Base-by-base conservation (phyloP, 306 rosid species). In the Hippophae tibetana region DNA sequence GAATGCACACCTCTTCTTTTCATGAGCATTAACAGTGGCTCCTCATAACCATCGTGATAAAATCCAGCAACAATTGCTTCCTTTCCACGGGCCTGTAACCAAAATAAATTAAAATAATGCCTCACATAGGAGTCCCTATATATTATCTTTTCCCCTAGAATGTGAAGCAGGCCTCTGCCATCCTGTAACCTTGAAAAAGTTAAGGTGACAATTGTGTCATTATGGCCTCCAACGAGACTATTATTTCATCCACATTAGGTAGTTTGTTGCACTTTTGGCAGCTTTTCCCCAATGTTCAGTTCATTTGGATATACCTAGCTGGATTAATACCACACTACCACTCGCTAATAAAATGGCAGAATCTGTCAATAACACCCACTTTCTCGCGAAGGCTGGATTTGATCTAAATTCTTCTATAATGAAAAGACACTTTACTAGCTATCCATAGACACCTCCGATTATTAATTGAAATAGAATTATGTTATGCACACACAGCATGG, bases 1-100 rank as follows among this genome's bases (percentile, higher is more conserved):
- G 98, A 79, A 75, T 85, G 80, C 45, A 85, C 93, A 57, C 95
- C 96, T 75, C 98, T 92, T 78, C 98, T 92, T 82, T 79, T 92
- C 96, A 92, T 92, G 52, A 88, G 98, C 98, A 92, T 92, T 70
- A 92, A 66, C 66, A 92, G 75, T 49, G 93, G 73, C 66, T 85
- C 96, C 75, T 83, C 95, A 25, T 87, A 92, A 72, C 95, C 98
- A 73, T 76, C 93, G 68, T 92, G 98, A 75, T 92, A 87, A 84
- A 92, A 92, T 63, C 98, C 98, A 43, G 96, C 70, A 63, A 92
- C 86, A 72, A 85, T 81, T 45, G 98, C 77, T 78, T 92, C 98
- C 93, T 78, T 92, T 59, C 98, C 98, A 54, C 62, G 83, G 53
- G 88, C 95, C 98, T 92, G 79, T 65, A 10, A 55, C 62, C 64